Conservation (phyloP, 768 basidiomycete genomes). For the Podaxis sp. region DNA sequence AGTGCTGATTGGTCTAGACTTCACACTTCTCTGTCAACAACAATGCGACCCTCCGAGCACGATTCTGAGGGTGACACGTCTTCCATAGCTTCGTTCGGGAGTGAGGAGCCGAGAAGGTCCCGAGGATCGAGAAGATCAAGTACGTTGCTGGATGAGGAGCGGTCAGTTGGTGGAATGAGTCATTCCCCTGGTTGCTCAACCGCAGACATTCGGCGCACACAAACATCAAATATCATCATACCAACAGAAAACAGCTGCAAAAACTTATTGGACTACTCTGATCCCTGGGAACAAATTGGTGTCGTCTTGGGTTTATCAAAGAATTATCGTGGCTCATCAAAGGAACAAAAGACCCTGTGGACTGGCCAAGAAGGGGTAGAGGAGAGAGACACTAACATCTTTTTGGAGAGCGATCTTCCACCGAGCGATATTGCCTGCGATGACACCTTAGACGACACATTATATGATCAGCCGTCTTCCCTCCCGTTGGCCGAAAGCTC, state of each 20-base stretch:
- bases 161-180: background rate
- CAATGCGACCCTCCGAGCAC: background rate
- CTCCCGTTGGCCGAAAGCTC: conserved; percentile 9
- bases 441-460: background rate
- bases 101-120: background rate
- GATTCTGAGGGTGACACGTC: background rate
- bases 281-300: conserved; percentile 8
- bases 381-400: background rate
- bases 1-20: background rate
- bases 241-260: background rate
- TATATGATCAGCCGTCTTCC: background rate
- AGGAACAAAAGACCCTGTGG: no score
- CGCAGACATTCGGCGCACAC: no score
- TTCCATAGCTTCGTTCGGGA: background rate
- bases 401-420: conserved; percentile 3
- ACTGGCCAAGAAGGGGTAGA: background rate
- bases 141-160: background rate
- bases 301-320: background rate
- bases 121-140: no score
- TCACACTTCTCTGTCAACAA: background rate
- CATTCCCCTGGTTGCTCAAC: background rate
- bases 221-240: background rate
- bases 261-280: conserved; percentile 8
- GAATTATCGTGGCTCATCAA: background rate
- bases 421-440: conserved; percentile 7